Evolutionary conservation across 1,284 basidiomycete genomes (phyloP).

Genomic region (Cutaneotrichosporon sp.): DNA sequence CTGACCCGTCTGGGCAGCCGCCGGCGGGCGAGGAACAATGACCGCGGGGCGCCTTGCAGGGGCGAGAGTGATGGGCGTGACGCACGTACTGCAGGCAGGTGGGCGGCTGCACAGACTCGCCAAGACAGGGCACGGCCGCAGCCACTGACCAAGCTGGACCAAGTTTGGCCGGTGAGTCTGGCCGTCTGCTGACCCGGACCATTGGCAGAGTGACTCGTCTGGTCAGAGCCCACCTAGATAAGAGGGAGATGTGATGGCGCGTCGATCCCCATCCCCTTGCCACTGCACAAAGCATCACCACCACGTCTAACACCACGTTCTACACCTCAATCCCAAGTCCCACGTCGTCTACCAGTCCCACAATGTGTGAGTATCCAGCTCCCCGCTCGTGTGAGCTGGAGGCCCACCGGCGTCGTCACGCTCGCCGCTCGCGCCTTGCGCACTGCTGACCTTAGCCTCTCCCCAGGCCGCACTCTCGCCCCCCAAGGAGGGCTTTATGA

Average conservation of each 20-base stretch:
- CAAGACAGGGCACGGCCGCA: neutral
- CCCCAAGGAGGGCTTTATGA: slow-evolving; percentile 14
- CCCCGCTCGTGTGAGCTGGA: neutral
- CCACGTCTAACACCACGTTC: neutral
- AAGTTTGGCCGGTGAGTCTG: no score
- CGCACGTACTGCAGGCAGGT: neutral
- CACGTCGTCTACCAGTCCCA: neutral
- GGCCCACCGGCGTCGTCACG: no score
- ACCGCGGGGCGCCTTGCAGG: neutral
- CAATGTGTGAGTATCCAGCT: slow-evolving; percentile 1
- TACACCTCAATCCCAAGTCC: neutral
- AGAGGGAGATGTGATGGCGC: neutral
- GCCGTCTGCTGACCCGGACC: neutral
- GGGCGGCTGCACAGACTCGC: slow-evolving; percentile 1
- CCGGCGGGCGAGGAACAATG: neutral
- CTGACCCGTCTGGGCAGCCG: neutral
- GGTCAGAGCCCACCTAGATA: neutral
- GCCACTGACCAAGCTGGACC: neutral
- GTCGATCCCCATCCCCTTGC: neutral
- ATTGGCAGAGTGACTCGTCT: neutral
- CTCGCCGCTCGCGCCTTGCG: neutral
- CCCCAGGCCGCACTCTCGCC: neutral
- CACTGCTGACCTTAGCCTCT: neutral
- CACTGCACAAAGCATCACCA: neutral
- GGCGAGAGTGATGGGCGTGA: neutral